These are phyloP conservation scores for Fulvia fulva DNA, from an alignment of 2,329 filamentous ascomycete species.

Conservation along the genomic window DNA sequence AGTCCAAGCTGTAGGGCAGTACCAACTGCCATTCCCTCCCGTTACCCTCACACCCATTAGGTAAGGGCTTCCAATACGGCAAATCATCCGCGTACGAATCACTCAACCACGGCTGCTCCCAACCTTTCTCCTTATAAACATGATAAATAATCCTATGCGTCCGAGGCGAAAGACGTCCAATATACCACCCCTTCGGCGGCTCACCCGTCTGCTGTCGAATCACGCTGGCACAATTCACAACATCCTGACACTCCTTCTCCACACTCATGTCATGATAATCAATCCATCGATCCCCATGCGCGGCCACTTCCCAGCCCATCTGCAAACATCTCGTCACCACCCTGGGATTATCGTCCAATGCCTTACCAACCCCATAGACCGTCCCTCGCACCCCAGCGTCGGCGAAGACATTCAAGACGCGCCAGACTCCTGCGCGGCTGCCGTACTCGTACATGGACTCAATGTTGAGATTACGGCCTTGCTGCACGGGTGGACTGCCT, in stretches of 20 bases:
- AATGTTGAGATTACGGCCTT: slow-evolving; percentile 41
- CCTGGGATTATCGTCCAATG: slow-evolving; percentile 47
- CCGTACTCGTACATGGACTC: slow-evolving; percentile 53
- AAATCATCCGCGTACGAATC: slow-evolving; percentile 54
- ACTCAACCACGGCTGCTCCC: slow-evolving; percentile 48
- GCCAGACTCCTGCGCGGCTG: slow-evolving; percentile 48
- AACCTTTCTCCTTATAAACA: slow-evolving; percentile 52
- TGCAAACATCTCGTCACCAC: slow-evolving; percentile 46
- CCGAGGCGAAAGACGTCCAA: slow-evolving; percentile 46
- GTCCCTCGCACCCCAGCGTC: slow-evolving; percentile 49
- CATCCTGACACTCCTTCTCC: slow-evolving; percentile 47
- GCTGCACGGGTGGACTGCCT: slow-evolving; percentile 15
- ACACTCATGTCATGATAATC: slow-evolving; percentile 46
- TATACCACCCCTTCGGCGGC: slow-evolving; percentile 51
- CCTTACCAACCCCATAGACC: slow-evolving; percentile 49
- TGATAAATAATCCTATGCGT: slow-evolving; percentile 46
- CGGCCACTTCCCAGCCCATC: slow-evolving; percentile 50
- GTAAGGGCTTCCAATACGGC: not conserved
- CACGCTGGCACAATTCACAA: slow-evolving; percentile 43
- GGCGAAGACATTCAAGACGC: slow-evolving; percentile 50
- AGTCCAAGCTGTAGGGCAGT: slow-evolving; percentile 42
- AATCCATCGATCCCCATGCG: slow-evolving; percentile 51
- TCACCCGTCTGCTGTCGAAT: slow-evolving; percentile 41
- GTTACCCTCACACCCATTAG: not conserved
- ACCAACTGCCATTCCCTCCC: not conserved